Base-by-base conservation (phyloP, 768 basidiomycete species). In the Brasilioporus rufonigricans region DNA sequence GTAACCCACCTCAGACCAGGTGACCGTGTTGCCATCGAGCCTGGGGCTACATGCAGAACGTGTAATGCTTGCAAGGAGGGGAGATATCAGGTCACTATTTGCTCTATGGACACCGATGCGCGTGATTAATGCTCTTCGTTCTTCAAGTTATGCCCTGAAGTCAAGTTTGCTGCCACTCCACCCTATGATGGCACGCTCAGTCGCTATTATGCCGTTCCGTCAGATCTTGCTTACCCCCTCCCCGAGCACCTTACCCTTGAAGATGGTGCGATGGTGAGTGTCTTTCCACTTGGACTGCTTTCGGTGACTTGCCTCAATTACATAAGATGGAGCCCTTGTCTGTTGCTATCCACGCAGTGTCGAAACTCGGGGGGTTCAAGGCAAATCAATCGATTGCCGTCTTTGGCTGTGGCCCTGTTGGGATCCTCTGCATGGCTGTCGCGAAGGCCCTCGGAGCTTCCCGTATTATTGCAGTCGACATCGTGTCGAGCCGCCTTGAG, bases 351-450 rank as follows among this genome's bases (percentile, higher is more conserved):
- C 95, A 98, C 71, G 87, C 93, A 0, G 87, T 97, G 29, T 79
- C 83, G 49, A 90, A 80, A 60, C 77, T 94, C 29, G 94, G 87
- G 19, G 75, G 77, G 26, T 76, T 97, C 69, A 81, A 80, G 45
- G 77, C 89, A 35, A 84, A 83, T 62, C 85, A 93, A 66, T 84
- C 84, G 35, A 84, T 96, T 58, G 84, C 82, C 16, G 77, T 98
- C 50, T 94, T 94, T 64, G 95, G 95, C 29, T 94, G 86, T 58
- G 92, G 94, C 2, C 95, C 94, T 2, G 84, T 89, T 52, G 87
- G 88, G n/a, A 75, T 96, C 27, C 81, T 97, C 21, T 91, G 89
- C 66, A 92, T 95, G 89, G 94, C 92, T 8, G 92, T 93, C n/a
- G 95, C 96, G 8, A 94, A 89, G 69, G 94, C 95, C 3, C 77